Evolutionary conservation across 768 basidiomycete genomes (phyloP), one percentile per base, ranked within the genome.

Genomic region (Tulasnella sp.): DNA sequence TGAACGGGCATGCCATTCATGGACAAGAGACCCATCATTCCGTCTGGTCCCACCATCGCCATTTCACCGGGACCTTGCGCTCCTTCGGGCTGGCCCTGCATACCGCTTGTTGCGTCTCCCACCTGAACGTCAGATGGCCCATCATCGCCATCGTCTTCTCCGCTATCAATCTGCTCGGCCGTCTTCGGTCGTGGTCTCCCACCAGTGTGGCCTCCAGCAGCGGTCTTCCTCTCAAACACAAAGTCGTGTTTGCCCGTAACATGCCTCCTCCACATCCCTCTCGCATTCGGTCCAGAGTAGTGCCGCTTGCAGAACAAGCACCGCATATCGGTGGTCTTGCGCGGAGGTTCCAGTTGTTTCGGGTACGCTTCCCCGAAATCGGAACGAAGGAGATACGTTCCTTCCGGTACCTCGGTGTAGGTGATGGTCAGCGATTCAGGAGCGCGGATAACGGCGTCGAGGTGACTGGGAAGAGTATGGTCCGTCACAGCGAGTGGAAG

Each of bases 191-290:
- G 29, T 25, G 49, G 25, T 15, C 38, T 37, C 7, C 73, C 52
- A 38, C 73, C 52, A 11, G 37, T 58, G 29, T 58, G 49, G 19
- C 73, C 72, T 17, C 40, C 52, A 36, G 49, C 73, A 3, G 45
- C 49, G 36, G 52, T 38, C 38, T 76, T 76, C 38, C 75, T 29
- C 42, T 76, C 75, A 25, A 78, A 75, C 49, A 64, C 76, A 52
- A 78, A 77, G 78, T 78, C 73, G 70, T 78, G 78, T 36, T 78
- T 78, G 29, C 77, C 77, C 37, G 72, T 70, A 34, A 78, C 78
- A 45, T 78, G 78, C 34, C 78, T 25, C 12, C 78, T 25, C 78
- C 78, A 78, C 78, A 78, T 78, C 78, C 78, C 76, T 67, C 78
- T 71, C 22, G 78, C 78, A 40, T 78, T 78, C 9, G 70, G 68